Base-by-base conservation (phyloP, 768 basidiomycete genomes). In the Serendipita indica region DNA sequence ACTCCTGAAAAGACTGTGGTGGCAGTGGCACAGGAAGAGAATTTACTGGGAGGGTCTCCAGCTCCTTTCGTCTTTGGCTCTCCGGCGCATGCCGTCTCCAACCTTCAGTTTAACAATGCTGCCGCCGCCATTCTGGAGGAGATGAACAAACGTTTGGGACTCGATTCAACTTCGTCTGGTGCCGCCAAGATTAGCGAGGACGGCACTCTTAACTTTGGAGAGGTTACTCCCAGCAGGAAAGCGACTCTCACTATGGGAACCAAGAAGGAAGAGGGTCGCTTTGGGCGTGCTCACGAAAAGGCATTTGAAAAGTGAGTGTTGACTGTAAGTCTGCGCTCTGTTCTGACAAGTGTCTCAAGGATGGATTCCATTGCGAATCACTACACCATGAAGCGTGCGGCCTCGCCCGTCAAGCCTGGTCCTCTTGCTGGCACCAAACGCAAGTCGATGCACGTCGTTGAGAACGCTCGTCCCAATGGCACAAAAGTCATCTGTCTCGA, bases 71-170 rank as follows among this genome's bases (percentile, higher is more conserved):
- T 87, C 20, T 90, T 90, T 64, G 87, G 87, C 25, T 89, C 87
- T 0, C 80, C 84, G 4, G 77, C 78, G 60, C 74, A 85, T 64
- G 75, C 72, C 45, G 75, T 78, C 41, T 80, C 82, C 32, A 81
- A 85, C 62, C 69, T 71, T n/a, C 77, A 83, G 56, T 89, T 90
- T 70, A 76, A 74, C 57, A 68, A 72, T 1, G 82, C 83, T 0
- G 83, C 86, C 0, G 74, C 79, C n/a, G 76, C 77, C 20, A 81
- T 91, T 28, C 72, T 90, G 30, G 83, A 82, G 54, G 89, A 91
- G 69, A 87, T 91, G 84, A 89, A 89, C 67, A 73, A 75, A 56
- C 79, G 85, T 2, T 74, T 89, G 7, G 75, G 73, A 2, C 75
- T 73, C 5, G 77, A 78, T 3, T 83, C 82, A 1, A 61, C 60